phyloP scores from a whole-genome alignment of 805 yeast genomes.

The Candida manassasensis region DNA sequence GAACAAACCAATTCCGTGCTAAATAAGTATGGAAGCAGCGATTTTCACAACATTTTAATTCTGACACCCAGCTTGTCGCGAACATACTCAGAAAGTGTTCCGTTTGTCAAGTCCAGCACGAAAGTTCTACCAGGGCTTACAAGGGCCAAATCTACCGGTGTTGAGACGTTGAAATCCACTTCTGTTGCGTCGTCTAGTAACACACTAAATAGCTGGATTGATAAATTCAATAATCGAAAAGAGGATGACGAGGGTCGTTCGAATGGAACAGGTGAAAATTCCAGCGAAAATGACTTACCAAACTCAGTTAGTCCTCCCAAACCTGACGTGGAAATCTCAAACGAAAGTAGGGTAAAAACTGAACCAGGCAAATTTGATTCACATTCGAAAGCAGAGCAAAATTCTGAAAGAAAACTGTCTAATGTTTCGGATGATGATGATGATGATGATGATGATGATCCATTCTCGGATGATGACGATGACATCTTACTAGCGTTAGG shows the following conservation, averaged over 20 bases:
- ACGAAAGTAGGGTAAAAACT: too few relatives aligned
- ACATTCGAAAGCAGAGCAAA: too few relatives aligned
- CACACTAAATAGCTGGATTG: slow-evolving; percentile 25
- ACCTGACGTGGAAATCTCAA: too few relatives aligned
- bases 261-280: too few relatives aligned
- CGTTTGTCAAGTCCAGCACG: slow-evolving; percentile 9
- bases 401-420: neutral
- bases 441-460: slow-evolving; percentile 14
- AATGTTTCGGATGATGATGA: slow-evolving; percentile 4
- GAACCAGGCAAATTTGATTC: too few relatives aligned
- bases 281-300: too few relatives aligned
- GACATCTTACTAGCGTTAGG: slow-evolving; percentile 12
- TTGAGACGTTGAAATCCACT: slow-evolving; percentile 7
- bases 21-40: slow-evolving; percentile 37
- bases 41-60: slow-evolving; percentile 23
- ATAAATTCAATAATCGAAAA: slow-evolving; percentile 24
- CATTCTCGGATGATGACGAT: slow-evolving; percentile 28
- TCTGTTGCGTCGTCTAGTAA: slow-evolving; percentile 8
- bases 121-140: slow-evolving; percentile 29
- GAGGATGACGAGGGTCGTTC: too few relatives aligned
- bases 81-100: slow-evolving; percentile 23
- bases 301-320: too few relatives aligned
- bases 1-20: slow-evolving; percentile 36
- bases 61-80: slow-evolving; percentile 34
- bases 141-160: slow-evolving; percentile 36